phyloP scores from a whole-genome alignment of 2,329 filamentous ascomycete genomes.

The Alternaria longipes region DNA sequence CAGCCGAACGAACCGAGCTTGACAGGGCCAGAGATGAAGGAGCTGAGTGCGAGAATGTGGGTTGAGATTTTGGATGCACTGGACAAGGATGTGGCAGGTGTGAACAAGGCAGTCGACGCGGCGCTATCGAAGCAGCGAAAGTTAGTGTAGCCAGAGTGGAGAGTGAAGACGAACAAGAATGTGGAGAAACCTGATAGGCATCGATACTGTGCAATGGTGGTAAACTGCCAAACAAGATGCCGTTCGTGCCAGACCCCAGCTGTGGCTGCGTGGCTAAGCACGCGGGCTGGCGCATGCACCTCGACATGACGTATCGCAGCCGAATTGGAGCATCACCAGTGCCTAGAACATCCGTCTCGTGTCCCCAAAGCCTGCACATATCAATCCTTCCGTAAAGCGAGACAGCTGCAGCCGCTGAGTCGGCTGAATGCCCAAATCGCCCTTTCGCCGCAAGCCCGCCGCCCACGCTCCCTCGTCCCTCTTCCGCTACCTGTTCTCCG shows the following conservation, averaged over 20 bases:
- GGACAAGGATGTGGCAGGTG: constrained; percentile 39
- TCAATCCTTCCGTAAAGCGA: constrained; percentile 15
- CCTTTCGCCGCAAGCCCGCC: constrained; percentile 42
- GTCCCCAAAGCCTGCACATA: constrained; percentile 14
- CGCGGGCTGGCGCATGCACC: constrained; percentile 2
- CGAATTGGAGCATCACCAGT: constrained; percentile 18
- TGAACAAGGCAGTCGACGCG: constrained; percentile 19
- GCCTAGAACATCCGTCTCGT: constrained; percentile 11
- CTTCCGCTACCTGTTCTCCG: constrained; percentile 74
- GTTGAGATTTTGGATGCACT: constrained; percentile 46
- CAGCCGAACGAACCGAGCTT: constrained; percentile 42
- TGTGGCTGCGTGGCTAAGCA: constrained; percentile 16
- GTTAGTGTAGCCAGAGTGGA: not conserved
- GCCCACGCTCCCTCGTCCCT: constrained; percentile 52
- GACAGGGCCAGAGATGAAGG: constrained; percentile 43
- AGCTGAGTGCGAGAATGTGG: constrained; percentile 42
- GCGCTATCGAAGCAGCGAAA: constrained; percentile 8
- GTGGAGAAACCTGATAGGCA: not conserved
- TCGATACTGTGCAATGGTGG: not conserved
- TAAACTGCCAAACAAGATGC: not conserved
- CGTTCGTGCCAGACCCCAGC: not conserved
- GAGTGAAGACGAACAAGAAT: not conserved
- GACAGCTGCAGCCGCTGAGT: constrained; percentile 20
- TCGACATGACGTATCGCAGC: constrained; percentile 26
- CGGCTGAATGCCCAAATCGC: constrained; percentile 47